These are phyloP conservation scores for Chloranthus sessilifolius DNA, from an alignment of 164 flowering plant species.

Conservation along the genomic window DNA sequence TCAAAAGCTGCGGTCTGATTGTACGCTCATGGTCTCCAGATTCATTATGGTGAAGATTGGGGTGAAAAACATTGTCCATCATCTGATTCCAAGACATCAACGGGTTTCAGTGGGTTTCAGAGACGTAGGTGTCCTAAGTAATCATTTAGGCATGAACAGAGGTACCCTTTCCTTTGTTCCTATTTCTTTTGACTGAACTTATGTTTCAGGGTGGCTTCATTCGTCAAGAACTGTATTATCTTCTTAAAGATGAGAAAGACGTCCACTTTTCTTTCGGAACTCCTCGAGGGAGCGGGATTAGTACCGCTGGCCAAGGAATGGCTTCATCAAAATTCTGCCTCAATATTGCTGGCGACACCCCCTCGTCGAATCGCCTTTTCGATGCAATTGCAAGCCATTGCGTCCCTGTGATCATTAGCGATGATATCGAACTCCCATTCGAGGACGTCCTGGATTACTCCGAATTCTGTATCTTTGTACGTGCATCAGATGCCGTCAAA, in stretches of 20 bases:
- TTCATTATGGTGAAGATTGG: too few species aligned
- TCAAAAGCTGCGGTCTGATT: too few species aligned
- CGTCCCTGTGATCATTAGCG: slow-evolving; percentile 86
- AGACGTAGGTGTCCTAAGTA: too few species aligned
- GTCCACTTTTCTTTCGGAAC: slow-evolving; percentile 81
- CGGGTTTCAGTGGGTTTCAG: too few species aligned
- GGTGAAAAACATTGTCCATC: too few species aligned
- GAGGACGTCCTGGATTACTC: slow-evolving; percentile 86
- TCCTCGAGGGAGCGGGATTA: slow-evolving; percentile 44
- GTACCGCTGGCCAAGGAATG: slow-evolving; percentile 70
- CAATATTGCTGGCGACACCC: slow-evolving; percentile 88
- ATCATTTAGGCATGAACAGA: too few species aligned
- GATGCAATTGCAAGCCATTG: slow-evolving; percentile 90
- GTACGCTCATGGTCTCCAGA: too few species aligned
- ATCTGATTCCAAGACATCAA: too few species aligned
- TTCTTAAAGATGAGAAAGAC: slow-evolving; percentile 78
- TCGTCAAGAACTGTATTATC: slow-evolving; percentile 80
- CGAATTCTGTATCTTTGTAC: slow-evolving; percentile 62
- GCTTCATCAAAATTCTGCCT: slow-evolving; percentile 81
- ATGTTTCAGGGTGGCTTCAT: slow-evolving; percentile 64
- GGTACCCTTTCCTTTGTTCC: background rate
- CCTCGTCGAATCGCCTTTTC: slow-evolving; percentile 91
- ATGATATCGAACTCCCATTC: slow-evolving; percentile 86
- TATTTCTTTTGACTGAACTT: background rate
- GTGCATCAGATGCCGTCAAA: slow-evolving; percentile 60